Evolutionary conservation across 2,329 filamentous ascomycete genomes (phyloP), one percentile per base, ranked within the genome.

Genomic region (Tothia fuscella): DNA sequence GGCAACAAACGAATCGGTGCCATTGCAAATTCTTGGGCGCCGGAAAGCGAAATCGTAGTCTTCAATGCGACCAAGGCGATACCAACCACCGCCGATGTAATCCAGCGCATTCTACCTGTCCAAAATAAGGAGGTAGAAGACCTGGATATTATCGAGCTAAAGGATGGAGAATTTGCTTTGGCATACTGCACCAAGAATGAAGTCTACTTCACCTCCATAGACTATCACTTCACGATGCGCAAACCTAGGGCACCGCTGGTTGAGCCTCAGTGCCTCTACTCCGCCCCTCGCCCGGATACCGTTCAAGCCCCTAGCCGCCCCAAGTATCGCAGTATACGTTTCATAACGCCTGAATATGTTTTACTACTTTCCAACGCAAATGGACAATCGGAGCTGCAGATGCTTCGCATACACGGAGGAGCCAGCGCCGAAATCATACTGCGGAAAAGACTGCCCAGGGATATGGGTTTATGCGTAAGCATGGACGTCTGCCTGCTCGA

Each of bases 141-240:
- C 56, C 52, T 87, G 38, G 83, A 88, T 55, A 68, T 87, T 34
- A 60, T 74, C 36, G 77, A 82, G 58, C 72, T 68, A 5, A 71
- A 69, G 12, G 66, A 74, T 13, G 68, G 74, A 26, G 65, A 72
- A 29, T 91, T 82, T 57, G 72, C 79, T 50, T 65, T 95, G 41
- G 80, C 79, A 3, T 95, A 86, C 60, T 88, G 82, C 59, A 78
- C 82, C 51, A 78, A 85, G 48, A 68, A 80, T 54, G 77, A 86
- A 49, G 70, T 96, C 37, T 82, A 78, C 59, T 64, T 81, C 26
- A 69, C 82, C 51, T 72, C 74, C 24, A 60, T 85, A 36, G 61
- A 65, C 16, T 67, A 69, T 31, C 66, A 70, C 45, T 68, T 69
- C 37, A 51, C 45, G 5, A 56, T 57, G 41, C 63, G 57, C 41